Evolutionary conservation across 805 yeast genomes (phyloP).

Genomic region (Hemisphaericaspora nanyangensis): DNA sequence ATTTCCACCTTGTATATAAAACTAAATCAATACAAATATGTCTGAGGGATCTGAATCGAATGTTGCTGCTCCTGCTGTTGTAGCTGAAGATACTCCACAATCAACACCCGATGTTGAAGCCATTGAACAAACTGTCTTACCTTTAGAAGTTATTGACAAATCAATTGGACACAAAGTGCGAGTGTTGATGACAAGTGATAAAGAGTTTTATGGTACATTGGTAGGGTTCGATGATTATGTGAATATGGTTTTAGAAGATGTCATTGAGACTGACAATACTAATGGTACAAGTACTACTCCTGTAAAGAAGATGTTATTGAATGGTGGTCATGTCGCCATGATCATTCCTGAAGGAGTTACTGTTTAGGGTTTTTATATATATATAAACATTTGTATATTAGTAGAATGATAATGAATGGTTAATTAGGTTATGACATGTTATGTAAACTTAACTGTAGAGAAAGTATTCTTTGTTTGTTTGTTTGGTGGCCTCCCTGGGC

Average conservation of each 20-base stretch:
- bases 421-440: no score
- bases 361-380: slow-evolving; percentile 1
- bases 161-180: slow-evolving; percentile 77
- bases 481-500: no score
- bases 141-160: slow-evolving; percentile 84
- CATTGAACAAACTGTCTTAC: slow-evolving; percentile 38
- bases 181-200: slow-evolving; percentile 58
- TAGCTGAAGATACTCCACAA: no score
- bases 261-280: slow-evolving; percentile 48
- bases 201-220: slow-evolving; percentile 84
- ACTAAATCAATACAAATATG: no score
- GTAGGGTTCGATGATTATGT: slow-evolving; percentile 96
- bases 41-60: no score
- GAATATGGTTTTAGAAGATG: slow-evolving; percentile 83
- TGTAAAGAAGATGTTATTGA: slow-evolving; percentile 57
- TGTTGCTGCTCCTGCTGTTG: no score
- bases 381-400: neutral
- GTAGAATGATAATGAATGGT: no score
- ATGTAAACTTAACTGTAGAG: no score
- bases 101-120: neutral
- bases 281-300: slow-evolving; percentile 44
- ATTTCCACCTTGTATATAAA: no score
- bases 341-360: slow-evolving; percentile 23
- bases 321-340: slow-evolving; percentile 74
- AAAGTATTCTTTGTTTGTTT: neutral